Conservation (phyloP, 805 yeast genomes). For the Candida sanyiensis region DNA sequence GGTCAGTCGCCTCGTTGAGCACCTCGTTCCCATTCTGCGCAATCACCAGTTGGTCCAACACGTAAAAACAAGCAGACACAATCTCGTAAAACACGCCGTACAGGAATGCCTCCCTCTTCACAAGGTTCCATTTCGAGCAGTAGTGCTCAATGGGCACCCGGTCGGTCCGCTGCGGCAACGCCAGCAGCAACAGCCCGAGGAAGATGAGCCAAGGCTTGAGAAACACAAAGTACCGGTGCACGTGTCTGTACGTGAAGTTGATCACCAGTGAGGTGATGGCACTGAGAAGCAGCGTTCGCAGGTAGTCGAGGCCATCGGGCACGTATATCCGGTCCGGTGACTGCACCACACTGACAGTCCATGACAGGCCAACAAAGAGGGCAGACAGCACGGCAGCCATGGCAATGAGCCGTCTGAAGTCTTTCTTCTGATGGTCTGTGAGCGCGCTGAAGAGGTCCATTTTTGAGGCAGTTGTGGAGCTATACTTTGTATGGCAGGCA, state of each 20-base stretch:
- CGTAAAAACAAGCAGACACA: conserved; percentile 27
- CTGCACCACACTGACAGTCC: conserved; percentile 11
- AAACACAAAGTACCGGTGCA: conserved; percentile 27
- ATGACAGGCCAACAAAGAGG: background rate
- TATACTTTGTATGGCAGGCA: background rate
- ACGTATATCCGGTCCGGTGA: conserved; percentile 20
- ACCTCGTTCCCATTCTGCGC: conserved; percentile 11
- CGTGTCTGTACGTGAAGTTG: conserved; percentile 21
- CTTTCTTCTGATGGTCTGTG: background rate
- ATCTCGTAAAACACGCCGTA: conserved; percentile 28
- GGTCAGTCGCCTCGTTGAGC: conserved; percentile 2
- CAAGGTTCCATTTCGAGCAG: conserved; percentile 33
- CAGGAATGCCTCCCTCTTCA: conserved; percentile 34
- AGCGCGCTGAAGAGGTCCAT: background rate
- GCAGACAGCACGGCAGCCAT: background rate
- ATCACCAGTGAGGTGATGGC: conserved; percentile 31
- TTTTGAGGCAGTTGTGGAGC: background rate
- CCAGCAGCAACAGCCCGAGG: conserved; percentile 30
- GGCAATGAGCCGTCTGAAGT: background rate
- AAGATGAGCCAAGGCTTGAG: conserved; percentile 33
- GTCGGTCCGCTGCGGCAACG: conserved; percentile 36
- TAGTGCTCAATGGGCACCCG: conserved; percentile 5
- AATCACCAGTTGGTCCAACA: conserved; percentile 29
- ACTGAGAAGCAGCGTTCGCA: conserved; percentile 33
- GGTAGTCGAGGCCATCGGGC: conserved; percentile 35